phyloP scores from a whole-genome alignment of 495 filamentous ascomycete genomes.

The Thermochaetoides thermophila region DNA sequence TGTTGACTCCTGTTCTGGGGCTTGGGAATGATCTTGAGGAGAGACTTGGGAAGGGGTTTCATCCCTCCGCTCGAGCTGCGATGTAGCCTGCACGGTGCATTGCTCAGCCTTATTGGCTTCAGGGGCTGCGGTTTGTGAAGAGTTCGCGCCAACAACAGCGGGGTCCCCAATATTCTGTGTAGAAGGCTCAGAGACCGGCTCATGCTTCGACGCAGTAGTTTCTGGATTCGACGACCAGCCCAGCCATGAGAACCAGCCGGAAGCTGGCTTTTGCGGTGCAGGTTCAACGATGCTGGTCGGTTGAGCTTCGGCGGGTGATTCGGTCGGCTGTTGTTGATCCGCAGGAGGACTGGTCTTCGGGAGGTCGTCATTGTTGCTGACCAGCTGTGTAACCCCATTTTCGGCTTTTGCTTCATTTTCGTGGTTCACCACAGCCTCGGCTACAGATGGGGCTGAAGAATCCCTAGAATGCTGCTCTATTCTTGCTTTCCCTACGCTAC shows the following conservation, averaged over 20 bases:
- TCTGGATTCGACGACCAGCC: slow-evolving; percentile 19
- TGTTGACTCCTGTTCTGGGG: slow-evolving; percentile 4
- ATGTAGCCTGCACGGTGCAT: too few species aligned
- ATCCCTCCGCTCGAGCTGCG: too few species aligned
- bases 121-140: slow-evolving; percentile 2
- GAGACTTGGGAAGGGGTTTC: slow-evolving; percentile 12
- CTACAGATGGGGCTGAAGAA: background rate
- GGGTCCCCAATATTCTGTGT: slow-evolving; percentile 4
- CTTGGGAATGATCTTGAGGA: slow-evolving; percentile 10
- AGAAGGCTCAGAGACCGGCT: slow-evolving; percentile 10
- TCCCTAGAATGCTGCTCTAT: too few species aligned
- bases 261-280: slow-evolving; percentile 23
- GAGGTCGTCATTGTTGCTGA: background rate
- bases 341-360: too few species aligned
- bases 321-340: background rate
- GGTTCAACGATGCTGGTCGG: slow-evolving; percentile 3
- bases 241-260: slow-evolving; percentile 47
- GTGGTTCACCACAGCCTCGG: slow-evolving; percentile 1
- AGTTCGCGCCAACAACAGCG: slow-evolving; percentile 3
- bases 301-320: slow-evolving; percentile 5
- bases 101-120: slow-evolving; percentile 7
- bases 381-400: slow-evolving; percentile 2
- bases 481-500: background rate
- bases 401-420: slow-evolving; percentile 3
- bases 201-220: slow-evolving; percentile 12